Base-by-base conservation (phyloP, 768 basidiomycete genomes). In the Rhizopogon vesiculosus region DNA sequence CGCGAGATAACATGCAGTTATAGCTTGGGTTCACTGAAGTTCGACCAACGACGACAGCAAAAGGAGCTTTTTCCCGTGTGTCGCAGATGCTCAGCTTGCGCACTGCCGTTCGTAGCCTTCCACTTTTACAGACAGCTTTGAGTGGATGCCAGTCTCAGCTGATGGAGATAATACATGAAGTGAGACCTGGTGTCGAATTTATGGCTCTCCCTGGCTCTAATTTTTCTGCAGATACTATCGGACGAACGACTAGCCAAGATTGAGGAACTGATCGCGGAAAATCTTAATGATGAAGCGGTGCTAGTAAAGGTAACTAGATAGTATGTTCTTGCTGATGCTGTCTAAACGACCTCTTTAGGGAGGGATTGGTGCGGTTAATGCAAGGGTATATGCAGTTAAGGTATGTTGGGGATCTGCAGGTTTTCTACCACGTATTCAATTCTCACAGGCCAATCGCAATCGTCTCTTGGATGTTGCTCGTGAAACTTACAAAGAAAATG, bases 401-500 rank as follows among this genome's bases (percentile, higher is more conserved):
- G 86, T 83, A 45, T 0, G 2, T 19, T 13, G 5, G 25, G 10
- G 0, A 18, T 18, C 18, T 18, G 3, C 7, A 13, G 1, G 41
- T 9, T 28, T 48, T 18, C 35, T 46, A 58, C 41, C 33, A 2
- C 16, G 31, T 10, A 35, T 35, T 25, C 42, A 33, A 33, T 29
- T 40, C 39, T 43, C 49, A 7, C 45, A 88, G 81, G 89, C 91
- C 3, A 89, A 90, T 57, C 81, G 79, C 63, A 91, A 93, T 61
- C 83, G 83, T 29, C 76, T 96, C 9, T 85, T 99, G 31, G 96
- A 98, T 60, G 93, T 98, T 7, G 97, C 96, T 2, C 82, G 97
- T 3, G 93, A 93, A 68, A 95, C 95, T 0, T 98, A 87, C 74
- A 91, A 88, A 62, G 95, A 99, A 69, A 96, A 96, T 61, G 79